Evolutionary conservation across 495 filamentous ascomycete species (phyloP).

Genomic region (Bryoglossum gracile): DNA sequence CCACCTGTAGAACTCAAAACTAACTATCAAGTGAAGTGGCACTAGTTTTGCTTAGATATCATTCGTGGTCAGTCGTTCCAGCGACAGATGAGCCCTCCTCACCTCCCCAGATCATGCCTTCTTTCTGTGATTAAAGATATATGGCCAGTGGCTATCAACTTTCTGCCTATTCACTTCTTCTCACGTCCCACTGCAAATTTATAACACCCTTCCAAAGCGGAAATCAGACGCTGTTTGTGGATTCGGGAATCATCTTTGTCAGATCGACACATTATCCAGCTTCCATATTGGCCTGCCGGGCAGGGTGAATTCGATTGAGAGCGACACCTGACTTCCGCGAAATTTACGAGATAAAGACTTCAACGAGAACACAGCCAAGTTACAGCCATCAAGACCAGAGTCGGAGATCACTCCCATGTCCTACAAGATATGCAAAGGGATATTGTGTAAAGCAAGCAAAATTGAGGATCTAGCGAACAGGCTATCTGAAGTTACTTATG

Average conservation of each 20-base stretch:
- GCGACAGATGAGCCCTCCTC: no score
- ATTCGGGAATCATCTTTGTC: conserved; percentile 43
- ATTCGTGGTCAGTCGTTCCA: no score
- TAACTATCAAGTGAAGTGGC: no score
- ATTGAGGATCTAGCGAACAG: conserved; percentile 35
- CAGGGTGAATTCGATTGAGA: conserved; percentile 40
- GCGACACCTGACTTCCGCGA: conserved; percentile 37
- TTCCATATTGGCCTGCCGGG: conserved; percentile 49
- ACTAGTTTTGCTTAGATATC: no score
- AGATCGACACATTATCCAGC: conserved; percentile 42
- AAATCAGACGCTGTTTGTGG: conserved; percentile 52
- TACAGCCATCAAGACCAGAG: conserved; percentile 37
- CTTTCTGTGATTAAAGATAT: no score
- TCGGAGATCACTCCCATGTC: conserved; percentile 41
- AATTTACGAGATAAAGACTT: conserved; percentile 47
- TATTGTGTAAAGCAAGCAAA: conserved; percentile 32
- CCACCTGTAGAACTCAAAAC: conserved; percentile 23
- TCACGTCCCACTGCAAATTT: no score
- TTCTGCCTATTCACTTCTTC: no score
- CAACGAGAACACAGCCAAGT: conserved; percentile 31
- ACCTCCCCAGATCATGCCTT: no score
- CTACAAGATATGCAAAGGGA: conserved; percentile 41
- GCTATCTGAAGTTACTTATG: conserved; percentile 43
- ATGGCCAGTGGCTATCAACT: no score
- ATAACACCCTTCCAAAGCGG: conserved; percentile 45